Evolutionary conservation across 768 basidiomycete species (phyloP).

Genomic region (Termitomyces sp.): DNA sequence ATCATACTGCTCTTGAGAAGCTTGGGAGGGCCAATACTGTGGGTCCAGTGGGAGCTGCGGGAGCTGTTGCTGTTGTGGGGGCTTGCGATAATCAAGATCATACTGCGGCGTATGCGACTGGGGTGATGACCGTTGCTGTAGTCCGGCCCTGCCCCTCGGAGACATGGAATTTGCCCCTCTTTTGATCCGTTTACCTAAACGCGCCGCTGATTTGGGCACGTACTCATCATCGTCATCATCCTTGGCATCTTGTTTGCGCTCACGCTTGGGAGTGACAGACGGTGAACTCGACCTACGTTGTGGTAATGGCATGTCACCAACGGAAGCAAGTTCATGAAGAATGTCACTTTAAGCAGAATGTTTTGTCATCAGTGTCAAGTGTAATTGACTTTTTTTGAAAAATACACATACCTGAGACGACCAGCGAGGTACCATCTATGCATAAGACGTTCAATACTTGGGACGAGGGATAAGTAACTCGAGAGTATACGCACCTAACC

Average conservation of each 20-base stretch:
- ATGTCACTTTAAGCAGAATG: constrained; percentile 47
- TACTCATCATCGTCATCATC: constrained; percentile 14
- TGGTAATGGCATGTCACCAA: constrained; percentile 64
- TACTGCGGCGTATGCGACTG: not conserved
- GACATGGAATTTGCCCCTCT: not conserved
- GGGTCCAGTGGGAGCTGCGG: not conserved
- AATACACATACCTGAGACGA: constrained; percentile 31
- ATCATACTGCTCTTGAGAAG: not conserved
- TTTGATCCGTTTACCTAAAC: not conserved
- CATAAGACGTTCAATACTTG: not conserved
- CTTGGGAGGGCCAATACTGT: constrained; percentile 2
- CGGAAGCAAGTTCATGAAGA: constrained; percentile 62
- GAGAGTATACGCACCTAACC: constrained; percentile 16
- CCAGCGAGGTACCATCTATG: constrained; percentile 37
- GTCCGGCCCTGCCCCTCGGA: not conserved
- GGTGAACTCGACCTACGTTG: constrained; percentile 33
- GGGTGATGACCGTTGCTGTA: not conserved
- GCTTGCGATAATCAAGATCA: not conserved
- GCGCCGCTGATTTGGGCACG: not conserved
- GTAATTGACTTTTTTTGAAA: not conserved
- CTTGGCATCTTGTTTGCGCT: constrained; percentile 46
- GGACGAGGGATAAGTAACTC: not conserved
- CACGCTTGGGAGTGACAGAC: constrained; percentile 46
- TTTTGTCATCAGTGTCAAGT: constrained; percentile 1
- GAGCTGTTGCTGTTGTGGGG: not conserved